Evolutionary conservation across 495 filamentous ascomycete genomes (phyloP), one percentile per base, ranked within the genome.

Genomic region (Aspergillus olivimuriae): DNA sequence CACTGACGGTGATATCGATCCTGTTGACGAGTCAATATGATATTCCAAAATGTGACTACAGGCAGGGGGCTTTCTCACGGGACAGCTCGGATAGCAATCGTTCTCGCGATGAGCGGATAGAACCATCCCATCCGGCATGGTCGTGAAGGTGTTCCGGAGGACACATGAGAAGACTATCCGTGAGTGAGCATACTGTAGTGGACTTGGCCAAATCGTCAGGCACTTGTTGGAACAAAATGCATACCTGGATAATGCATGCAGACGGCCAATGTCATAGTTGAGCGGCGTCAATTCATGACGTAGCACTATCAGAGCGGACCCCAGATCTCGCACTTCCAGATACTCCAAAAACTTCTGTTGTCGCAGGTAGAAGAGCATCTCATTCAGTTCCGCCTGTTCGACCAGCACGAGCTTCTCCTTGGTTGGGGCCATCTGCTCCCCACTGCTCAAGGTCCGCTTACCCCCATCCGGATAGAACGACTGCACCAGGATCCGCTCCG

Each of bases 291-390:
- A 70, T 62, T 99, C 92, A 51, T 78, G 77, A 12, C 92, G 79
- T 21, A 99, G 73, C 20, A 95, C 89, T 53, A 74, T 74, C 42
- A 97, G 63, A 12, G 94, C 92, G 19, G 74, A 73, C 16, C 71
- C 73, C 14, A 85, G 76, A 55, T 97, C 81, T 44, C 80, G 69
- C 44, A 74, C 66, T 61, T 97, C 89, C 20, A 99, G 69, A 8
- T 95, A 69, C 59, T 99, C 92, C 21, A 99, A 69, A 61, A 89
- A 99, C 63, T 97, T 99, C 57, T 99, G 92, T 57, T 92, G 83
- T 50, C 91, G 74, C 44, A 97, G 68, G 65, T 80, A 80, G 64
- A 99, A 94, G 30, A 82, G 65, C 73, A 88, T 75, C 50, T 78
- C 71, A 44, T 71, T 75, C 51, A 63, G 65, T 50, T 84, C 72